A percentile compares a stretch with the other conserved stretches of the same genome.
Evolutionary conservation across 108 stramenopile genomes (phyloP).

Genomic region (Fragilaria radians): DNA sequence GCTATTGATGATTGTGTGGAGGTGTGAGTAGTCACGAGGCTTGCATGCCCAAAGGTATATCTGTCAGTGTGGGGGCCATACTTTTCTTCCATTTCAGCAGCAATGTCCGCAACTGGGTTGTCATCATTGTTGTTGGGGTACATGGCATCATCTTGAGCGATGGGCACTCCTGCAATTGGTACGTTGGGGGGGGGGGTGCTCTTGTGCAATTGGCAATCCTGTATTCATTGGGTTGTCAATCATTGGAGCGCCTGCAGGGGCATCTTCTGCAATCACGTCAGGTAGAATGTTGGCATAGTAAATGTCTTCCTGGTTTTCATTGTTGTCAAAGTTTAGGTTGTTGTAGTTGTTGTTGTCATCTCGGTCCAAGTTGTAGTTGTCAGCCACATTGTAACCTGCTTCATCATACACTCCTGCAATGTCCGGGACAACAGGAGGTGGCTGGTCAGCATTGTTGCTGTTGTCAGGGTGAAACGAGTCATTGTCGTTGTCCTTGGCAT

Average conservation of each 20-base stretch:
- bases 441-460: slow-evolving; percentile 2
- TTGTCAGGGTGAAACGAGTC: slow-evolving; percentile 1
- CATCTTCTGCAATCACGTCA: no score
- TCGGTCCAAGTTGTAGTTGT: no score
- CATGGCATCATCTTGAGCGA: neutral
- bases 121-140: no score
- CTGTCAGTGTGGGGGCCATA: neutral
- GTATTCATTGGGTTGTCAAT: slow-evolving; percentile 1
- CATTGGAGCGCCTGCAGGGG: no score
- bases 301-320: neutral
- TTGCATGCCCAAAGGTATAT: neutral
- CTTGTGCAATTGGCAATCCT: neutral
- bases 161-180: slow-evolving; percentile 7
- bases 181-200: neutral
- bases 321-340: slow-evolving; percentile 5
- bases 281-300: no score
- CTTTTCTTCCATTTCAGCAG: neutral
- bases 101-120: no score
- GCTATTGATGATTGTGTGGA: no score
- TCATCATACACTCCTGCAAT: slow-evolving; percentile 8
- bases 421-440: neutral
- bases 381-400: neutral
- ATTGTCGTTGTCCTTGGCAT: neutral
- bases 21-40: no score
- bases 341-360: no score